Percentiles rank a stretch among this genome's conserved stretches.
phyloP scores from a whole-genome alignment of 2,329 filamentous ascomycete species.

The Diaporthe longicolla region DNA sequence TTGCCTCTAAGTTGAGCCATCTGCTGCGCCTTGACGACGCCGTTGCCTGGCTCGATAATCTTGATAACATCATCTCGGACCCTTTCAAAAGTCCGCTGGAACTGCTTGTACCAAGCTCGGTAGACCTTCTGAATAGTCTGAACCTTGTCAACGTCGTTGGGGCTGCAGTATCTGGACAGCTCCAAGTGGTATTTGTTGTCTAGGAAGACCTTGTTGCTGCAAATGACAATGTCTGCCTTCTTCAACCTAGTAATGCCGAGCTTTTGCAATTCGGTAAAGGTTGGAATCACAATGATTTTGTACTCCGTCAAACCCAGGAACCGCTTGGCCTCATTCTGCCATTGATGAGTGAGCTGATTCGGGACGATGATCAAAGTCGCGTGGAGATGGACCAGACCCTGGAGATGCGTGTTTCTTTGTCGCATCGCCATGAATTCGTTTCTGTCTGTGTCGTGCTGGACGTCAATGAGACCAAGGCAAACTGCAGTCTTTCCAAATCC shows the following conservation, averaged over 20 bases:
- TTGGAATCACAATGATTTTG: conserved; percentile 49
- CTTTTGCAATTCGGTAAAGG: conserved; percentile 37
- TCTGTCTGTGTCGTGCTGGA: conserved; percentile 46
- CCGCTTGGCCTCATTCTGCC: conserved; percentile 51
- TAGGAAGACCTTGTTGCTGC: conserved; percentile 50
- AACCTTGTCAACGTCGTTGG: conserved; percentile 27
- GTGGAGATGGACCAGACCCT: conserved; percentile 48
- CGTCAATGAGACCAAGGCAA: conserved; percentile 55
- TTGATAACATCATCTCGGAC: conserved; percentile 1
- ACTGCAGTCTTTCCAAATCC: conserved; percentile 62
- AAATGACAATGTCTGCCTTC: conserved; percentile 56
- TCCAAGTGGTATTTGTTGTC: conserved; percentile 31
- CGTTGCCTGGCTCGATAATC: neutral
- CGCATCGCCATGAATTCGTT: conserved; percentile 44
- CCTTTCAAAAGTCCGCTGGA: neutral
- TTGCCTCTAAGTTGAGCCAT: neutral
- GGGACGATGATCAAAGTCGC: conserved; percentile 59
- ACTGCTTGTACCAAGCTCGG: conserved; percentile 39
- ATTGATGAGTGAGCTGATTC: conserved; percentile 57
- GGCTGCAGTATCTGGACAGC: conserved; percentile 31
- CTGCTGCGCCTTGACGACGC: neutral
- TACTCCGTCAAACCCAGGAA: conserved; percentile 50
- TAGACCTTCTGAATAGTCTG: conserved; percentile 31
- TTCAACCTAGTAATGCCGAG: conserved; percentile 44
- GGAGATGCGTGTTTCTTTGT: conserved; percentile 31